A percentile compares a stretch with the other conserved stretches of the same genome.
Evolutionary conservation across 164 flowering plant genomes (phyloP).

Genomic region (Dillenia turbinata): DNA sequence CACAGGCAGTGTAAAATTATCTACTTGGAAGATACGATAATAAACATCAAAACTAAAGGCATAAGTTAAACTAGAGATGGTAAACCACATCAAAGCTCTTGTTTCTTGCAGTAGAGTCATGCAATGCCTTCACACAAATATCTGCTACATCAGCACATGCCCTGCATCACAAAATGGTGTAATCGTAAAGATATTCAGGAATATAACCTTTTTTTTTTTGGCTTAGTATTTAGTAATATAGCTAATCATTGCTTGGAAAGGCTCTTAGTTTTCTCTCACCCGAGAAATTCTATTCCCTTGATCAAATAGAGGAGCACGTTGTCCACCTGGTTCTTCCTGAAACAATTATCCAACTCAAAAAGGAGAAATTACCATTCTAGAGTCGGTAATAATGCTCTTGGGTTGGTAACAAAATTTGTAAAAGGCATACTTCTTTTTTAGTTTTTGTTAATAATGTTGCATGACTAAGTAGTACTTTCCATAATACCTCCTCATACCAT

Average conservation of each 20-base stretch:
- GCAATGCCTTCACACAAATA: slow-evolving; percentile 95
- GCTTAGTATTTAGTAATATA: background rate
- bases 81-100: slow-evolving; percentile 90
- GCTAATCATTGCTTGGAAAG: too few relatives aligned
- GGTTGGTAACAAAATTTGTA: too few relatives aligned
- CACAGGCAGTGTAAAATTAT: slow-evolving; percentile 7
- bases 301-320: slow-evolving; percentile 94
- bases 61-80: background rate
- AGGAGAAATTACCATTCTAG: background rate
- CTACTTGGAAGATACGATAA: background rate
- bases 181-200: background rate
- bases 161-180: slow-evolving; percentile 38
- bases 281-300: slow-evolving; percentile 98
- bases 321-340: slow-evolving; percentile 99
- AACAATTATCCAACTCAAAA: slow-evolving; percentile 2
- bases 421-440: too few relatives aligned
- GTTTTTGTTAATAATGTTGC: too few relatives aligned
- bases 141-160: slow-evolving; percentile 99
- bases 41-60: background rate
- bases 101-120: slow-evolving; percentile 95
- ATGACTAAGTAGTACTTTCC: too few relatives aligned
- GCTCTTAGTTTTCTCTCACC: slow-evolving; percentile 29
- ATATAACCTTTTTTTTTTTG: background rate
- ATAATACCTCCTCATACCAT: too few relatives aligned
- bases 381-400: too few relatives aligned